Conservation (phyloP, 129 eudicot species). For the Pseudognaphalium luteoalbum region DNA sequence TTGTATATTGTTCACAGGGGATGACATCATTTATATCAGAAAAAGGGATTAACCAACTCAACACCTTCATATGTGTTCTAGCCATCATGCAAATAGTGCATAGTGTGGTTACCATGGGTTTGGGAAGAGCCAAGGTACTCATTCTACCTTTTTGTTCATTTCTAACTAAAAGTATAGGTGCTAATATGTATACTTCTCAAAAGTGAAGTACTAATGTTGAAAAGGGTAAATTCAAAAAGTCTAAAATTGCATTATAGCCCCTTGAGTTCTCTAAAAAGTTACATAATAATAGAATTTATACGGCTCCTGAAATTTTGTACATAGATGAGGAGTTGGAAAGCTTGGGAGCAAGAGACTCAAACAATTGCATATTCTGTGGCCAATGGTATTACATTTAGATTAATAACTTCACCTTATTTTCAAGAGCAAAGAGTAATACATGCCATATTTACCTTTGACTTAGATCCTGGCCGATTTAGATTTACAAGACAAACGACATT, state of each 20-base stretch:
- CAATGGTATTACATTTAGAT: conserved; percentile 32
- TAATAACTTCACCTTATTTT: not conserved
- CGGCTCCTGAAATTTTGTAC: not conserved
- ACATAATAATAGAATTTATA: too few relatives aligned
- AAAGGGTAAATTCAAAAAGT: not conserved
- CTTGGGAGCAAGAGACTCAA: conserved; percentile 61
- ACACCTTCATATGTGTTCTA: conserved; percentile 48
- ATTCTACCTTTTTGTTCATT: conserved; percentile 13
- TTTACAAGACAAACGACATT: conserved; percentile 50
- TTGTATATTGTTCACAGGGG: conserved; percentile 23
- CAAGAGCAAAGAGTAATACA: not conserved
- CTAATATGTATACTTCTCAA: conserved; percentile 4
- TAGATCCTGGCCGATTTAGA: conserved; percentile 51
- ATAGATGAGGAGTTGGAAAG: conserved; percentile 56
- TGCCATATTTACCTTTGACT: not conserved
- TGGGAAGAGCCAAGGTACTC: conserved; percentile 56
- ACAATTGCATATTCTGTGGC: conserved; percentile 42
- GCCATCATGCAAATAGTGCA: conserved; percentile 57
- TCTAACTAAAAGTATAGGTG: not conserved
- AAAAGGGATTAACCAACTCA: conserved; percentile 44
- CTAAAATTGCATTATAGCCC: not conserved
- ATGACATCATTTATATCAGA: conserved; percentile 46
- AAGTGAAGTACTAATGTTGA: conserved; percentile 3
- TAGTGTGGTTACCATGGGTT: conserved; percentile 47
- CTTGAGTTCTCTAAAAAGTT: not conserved